Percentiles rank a stretch among this genome's conserved stretches.
Evolutionary conservation across 345 rosid species (phyloP).

Genomic region (Citrus australasica): DNA sequence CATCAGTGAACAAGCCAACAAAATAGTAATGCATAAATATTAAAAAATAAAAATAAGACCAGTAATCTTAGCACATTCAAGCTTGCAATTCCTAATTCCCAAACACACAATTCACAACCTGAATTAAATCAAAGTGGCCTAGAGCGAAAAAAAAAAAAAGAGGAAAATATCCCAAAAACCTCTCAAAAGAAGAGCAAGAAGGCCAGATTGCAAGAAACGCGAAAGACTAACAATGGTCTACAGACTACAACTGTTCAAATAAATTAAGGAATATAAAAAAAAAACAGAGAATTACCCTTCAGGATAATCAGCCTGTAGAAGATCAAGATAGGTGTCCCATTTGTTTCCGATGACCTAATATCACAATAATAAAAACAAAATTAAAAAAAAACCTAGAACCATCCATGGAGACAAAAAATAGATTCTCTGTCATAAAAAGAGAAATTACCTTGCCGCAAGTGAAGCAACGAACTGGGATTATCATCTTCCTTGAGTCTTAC

Average conservation of each 20-base stretch:
- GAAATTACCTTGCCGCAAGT: constrained; percentile 66
- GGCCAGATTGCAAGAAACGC: neutral
- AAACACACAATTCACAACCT: neutral
- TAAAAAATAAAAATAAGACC: neutral
- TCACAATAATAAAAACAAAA: neutral
- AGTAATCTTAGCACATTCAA: neutral
- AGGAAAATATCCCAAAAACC: neutral
- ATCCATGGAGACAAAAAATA: neutral
- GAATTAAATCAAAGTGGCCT: neutral
- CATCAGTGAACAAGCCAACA: neutral
- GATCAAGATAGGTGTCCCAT: constrained; percentile 76
- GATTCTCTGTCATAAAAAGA: neutral
- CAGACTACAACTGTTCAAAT: neutral
- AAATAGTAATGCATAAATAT: neutral
- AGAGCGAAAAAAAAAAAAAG: neutral
- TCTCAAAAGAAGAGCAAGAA: neutral
- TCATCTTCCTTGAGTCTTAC: constrained; percentile 34
- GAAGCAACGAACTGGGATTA: constrained; percentile 79
- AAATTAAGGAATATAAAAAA: neutral
- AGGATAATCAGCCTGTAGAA: constrained; percentile 66
- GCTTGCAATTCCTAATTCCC: neutral
- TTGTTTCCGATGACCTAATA: constrained; percentile 73
- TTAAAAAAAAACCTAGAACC: neutral
- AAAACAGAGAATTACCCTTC: constrained; percentile 44
- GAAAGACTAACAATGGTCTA: neutral